Evolutionary conservation across 2,329 filamentous ascomycete species (phyloP).

Genomic region (Verticillium isaacii): DNA sequence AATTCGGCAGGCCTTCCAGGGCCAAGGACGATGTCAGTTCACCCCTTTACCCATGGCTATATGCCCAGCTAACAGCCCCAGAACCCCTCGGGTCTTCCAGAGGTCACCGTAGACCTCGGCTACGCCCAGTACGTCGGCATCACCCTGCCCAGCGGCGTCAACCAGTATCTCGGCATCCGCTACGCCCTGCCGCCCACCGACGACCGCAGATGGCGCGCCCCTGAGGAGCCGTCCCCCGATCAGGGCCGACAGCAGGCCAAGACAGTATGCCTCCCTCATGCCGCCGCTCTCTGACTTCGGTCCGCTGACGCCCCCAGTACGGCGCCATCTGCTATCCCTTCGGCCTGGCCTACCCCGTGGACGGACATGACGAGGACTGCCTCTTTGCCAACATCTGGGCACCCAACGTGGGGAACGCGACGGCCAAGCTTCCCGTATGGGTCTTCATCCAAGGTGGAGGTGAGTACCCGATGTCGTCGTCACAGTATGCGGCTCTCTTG

Average conservation of each 20-base stretch:
- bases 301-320: slow-evolving; percentile 25
- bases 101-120: slow-evolving; percentile 29
- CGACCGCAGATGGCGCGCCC: slow-evolving; percentile 45
- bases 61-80: neutral
- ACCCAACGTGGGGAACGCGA: slow-evolving; percentile 44
- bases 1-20: neutral
- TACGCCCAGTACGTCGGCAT: slow-evolving; percentile 40
- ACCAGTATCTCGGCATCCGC: slow-evolving; percentile 42
- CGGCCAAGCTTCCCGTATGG: slow-evolving; percentile 60
- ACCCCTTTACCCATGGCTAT: neutral
- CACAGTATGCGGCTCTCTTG: neutral
- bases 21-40: neutral
- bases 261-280: slow-evolving; percentile 18
- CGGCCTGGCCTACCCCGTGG: slow-evolving; percentile 22
- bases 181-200: slow-evolving; percentile 48
- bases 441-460: slow-evolving; percentile 50
- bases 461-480: slow-evolving; percentile 5
- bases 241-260: slow-evolving; percentile 28
- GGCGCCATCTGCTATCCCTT: slow-evolving; percentile 39
- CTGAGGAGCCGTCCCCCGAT: slow-evolving; percentile 33
- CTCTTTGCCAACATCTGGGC: slow-evolving; percentile 64
- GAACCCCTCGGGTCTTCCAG: slow-evolving; percentile 4
- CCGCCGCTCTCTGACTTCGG: neutral
- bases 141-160: slow-evolving; percentile 30
- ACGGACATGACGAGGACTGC: slow-evolving; percentile 54